Evolutionary conservation across 495 filamentous ascomycete genomes (phyloP), one percentile per base, ranked within the genome.

Genomic region (Jackrogersella multiformis): DNA sequence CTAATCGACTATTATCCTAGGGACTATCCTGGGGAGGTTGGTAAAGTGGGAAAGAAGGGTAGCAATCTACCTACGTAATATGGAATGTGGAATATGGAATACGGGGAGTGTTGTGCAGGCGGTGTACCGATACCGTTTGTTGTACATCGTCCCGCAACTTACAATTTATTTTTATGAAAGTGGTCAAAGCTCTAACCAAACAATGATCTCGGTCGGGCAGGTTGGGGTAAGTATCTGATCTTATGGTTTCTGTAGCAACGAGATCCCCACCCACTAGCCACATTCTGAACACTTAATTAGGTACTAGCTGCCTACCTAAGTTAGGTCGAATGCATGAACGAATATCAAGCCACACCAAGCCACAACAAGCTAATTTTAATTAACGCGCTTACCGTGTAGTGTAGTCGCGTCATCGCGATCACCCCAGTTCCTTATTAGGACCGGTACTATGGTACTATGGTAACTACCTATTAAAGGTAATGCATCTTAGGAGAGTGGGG

Each of bases 41-140:
- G 41, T 56, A 34, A 49, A 57, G 52, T 35, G 34, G 36, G 26
- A 16, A 56, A 38, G 44, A 56, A 38, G 44, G 51, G 44, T 42
- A 51, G 42, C 38, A 24, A 53, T 41, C 9, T 52, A 52, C 46
- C 36, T 61, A 64, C 56, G 66, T 60, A 69, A 15, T 55, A 38
- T 57, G 44, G 39, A 26, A n/a, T 15, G 35, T 46, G 60, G 56
- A 64, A 13, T 55, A 38, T 41, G 36, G 41, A 57, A n/a, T n/a
- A n/a, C n/a, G n/a, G n/a, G n/a, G n/a, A n/a, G 56, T 65, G 61
- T 70, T 57, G 49, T 70, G 67, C 67, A 70, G 67, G 61, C 61
- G 67, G 67, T 70, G 66, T 69, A 64, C 48, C 55, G 41, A 60
- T 49, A 66, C 21, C 20, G 45, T 49, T 32, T 15, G n/a, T 49